Conservation (phyloP, 2,329 filamentous ascomycete genomes). For the Pseudogymnoascus sp. region DNA sequence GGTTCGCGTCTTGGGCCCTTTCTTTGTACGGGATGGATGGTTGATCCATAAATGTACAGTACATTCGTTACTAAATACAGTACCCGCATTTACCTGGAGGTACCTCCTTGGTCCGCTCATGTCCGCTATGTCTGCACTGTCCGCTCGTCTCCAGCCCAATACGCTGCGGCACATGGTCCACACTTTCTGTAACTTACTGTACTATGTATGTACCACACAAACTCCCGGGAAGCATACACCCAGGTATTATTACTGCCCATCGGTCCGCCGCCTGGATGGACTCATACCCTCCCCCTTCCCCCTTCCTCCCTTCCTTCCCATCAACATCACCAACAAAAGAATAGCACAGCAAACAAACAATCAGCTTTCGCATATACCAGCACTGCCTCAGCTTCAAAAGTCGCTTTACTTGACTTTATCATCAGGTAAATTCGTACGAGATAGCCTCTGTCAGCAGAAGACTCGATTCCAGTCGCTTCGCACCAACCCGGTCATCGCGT, state of each 20-base stretch:
- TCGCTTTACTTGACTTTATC: conserved; percentile 3
- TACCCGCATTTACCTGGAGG: background rate
- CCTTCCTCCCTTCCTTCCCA: conserved; percentile 35
- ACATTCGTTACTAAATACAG: background rate
- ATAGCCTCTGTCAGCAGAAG: background rate
- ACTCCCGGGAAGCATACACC: background rate
- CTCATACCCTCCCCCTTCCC: conserved; percentile 22
- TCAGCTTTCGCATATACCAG: conserved; percentile 15
- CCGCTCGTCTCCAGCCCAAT: background rate
- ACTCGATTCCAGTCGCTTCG: conserved; percentile 41
- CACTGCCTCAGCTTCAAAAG: background rate
- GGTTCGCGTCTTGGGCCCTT: background rate
- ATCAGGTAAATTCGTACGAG: background rate
- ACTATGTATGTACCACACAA: background rate
- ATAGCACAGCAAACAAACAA: conserved; percentile 32
- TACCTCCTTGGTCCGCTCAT: background rate
- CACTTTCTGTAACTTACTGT: background rate
- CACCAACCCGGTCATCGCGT: conserved; percentile 53
- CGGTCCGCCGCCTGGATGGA: background rate
- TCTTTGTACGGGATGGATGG: background rate
- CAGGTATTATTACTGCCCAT: background rate
- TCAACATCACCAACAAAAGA: conserved; percentile 42
- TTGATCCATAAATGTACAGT: conserved; percentile 5
- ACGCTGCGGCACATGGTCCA: background rate
- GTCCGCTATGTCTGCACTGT: background rate